Percentiles rank a stretch among this genome's conserved stretches.
Conservation (phyloP, 495 filamentous ascomycete genomes). For the Tetracladium setigerum region DNA sequence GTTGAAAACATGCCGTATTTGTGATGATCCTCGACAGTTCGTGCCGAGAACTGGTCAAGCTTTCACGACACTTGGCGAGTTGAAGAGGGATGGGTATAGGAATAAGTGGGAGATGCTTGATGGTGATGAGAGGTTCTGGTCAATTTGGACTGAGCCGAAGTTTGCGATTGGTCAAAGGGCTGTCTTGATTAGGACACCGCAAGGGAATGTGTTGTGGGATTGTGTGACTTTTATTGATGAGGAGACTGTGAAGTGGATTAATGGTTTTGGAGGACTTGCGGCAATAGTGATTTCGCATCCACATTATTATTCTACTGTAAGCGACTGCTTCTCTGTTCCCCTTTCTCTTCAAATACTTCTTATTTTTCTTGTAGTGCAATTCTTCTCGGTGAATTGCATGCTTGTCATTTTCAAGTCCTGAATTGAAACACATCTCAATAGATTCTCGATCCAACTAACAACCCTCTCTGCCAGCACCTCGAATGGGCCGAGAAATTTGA, state of each 20-base stretch:
- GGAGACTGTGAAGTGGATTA: conserved; percentile 43
- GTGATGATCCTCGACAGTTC: conserved; percentile 70
- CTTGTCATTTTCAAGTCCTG: no score
- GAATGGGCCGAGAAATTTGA: conserved; percentile 58
- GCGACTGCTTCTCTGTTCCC: no score
- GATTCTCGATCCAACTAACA: no score
- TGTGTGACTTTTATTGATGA: conserved; percentile 57
- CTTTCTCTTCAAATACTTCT: no score
- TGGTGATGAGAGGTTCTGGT: conserved; percentile 36
- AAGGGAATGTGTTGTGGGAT: conserved; percentile 70
- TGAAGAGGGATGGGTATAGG: conserved; percentile 6
- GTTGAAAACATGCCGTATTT: conserved; percentile 58
- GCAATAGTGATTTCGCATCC: conserved; percentile 75
- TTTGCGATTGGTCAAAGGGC: conserved; percentile 67
- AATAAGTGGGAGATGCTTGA: conserved; percentile 17
- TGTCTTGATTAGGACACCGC: conserved; percentile 50
- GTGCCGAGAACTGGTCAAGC: conserved; percentile 50
- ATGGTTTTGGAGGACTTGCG: conserved; percentile 48
- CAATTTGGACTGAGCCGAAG: conserved; percentile 51
- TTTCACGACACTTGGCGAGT: conserved; percentile 41
- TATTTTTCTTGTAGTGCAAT: no score
- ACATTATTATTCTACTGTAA: conserved; percentile 61
- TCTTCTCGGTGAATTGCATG: no score
- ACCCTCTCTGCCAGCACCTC: conserved; percentile 30
- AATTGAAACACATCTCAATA: no score